These are phyloP conservation scores for Yarrowia sp. DNA, from an alignment of 805 yeast genomes.

Conservation along the genomic window DNA sequence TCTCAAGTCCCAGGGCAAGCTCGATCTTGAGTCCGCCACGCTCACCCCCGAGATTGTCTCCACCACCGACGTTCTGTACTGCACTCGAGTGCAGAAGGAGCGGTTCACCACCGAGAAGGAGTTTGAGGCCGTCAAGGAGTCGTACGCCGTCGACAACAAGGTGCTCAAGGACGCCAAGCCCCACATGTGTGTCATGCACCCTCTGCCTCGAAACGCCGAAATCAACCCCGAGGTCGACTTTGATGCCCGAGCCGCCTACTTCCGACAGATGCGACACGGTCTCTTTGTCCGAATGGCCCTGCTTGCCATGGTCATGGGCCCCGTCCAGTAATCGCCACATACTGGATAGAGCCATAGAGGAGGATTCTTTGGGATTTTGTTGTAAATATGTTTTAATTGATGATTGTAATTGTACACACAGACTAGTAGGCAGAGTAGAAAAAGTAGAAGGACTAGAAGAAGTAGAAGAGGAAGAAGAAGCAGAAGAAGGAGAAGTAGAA, in stretches of 20 bases:
- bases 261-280: conserved; percentile 99
- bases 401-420: conserved; percentile 3
- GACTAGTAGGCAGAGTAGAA: background rate
- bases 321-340: conserved; percentile 58
- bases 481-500: background rate
- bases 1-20: conserved; percentile 70
- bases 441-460: background rate
- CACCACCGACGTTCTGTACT: conserved; percentile 91
- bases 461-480: background rate
- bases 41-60: conserved; percentile 86
- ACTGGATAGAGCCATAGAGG: conserved; percentile 7
- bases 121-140: conserved; percentile 87
- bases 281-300: conserved; percentile 98
- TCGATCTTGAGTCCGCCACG: conserved; percentile 73
- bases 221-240: conserved; percentile 98
- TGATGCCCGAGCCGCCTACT: conserved; percentile 99
- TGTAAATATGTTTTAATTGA: conserved; percentile 36
- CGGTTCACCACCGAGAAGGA: conserved; percentile 79
- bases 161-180: conserved; percentile 91
- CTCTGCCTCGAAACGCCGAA: conserved; percentile 96
- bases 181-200: conserved; percentile 99
- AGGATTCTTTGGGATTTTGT: conserved; percentile 4
- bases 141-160: conserved; percentile 90
- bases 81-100: conserved; percentile 98
- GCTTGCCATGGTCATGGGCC: conserved; percentile 97